phyloP scores from a whole-genome alignment of 2,329 filamentous ascomycete species.

The Fusarium musae region DNA sequence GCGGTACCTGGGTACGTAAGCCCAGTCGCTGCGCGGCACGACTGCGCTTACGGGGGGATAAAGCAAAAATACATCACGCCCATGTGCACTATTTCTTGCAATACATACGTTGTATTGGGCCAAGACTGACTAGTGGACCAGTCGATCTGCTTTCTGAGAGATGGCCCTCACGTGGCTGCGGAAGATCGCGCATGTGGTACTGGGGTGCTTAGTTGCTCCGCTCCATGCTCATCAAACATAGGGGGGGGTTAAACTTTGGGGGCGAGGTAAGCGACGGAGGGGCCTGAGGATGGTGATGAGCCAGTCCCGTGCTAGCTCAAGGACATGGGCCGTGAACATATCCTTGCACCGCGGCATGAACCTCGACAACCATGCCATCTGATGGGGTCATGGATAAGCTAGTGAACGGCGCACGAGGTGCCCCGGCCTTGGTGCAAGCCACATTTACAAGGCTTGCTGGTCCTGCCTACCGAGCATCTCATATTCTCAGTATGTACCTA shows the following conservation, averaged over 20 bases:
- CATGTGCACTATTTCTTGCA: background rate
- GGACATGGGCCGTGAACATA: conserved; percentile 7
- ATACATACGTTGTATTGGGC: background rate
- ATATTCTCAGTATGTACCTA: background rate
- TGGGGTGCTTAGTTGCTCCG: conserved; percentile 38
- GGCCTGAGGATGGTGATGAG: conserved; percentile 1
- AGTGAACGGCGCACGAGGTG: conserved; percentile 47
- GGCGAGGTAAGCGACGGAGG: conserved; percentile 20
- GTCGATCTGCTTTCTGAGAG: conserved; percentile 29
- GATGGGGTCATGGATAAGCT: conserved; percentile 36
- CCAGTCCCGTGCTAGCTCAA: conserved; percentile 21
- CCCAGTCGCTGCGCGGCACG: conserved; percentile 7
- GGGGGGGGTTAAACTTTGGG: conserved; percentile 24
- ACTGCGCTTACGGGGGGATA: conserved; percentile 4
- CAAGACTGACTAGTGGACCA: conserved; percentile 23
- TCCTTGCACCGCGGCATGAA: conserved; percentile 20
- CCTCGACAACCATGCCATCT: conserved; percentile 32
- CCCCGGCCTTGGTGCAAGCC: conserved; percentile 44
- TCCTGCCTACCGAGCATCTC: conserved; percentile 32
- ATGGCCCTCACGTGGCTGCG: conserved; percentile 48
- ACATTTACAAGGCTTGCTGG: conserved; percentile 34
- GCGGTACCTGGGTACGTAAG: background rate
- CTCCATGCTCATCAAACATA: conserved; percentile 33
- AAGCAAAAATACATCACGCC: background rate
- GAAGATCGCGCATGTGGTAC: conserved; percentile 50